Base-by-base conservation (phyloP, 768 basidiomycete genomes). In the Termitomyces sp. region DNA sequence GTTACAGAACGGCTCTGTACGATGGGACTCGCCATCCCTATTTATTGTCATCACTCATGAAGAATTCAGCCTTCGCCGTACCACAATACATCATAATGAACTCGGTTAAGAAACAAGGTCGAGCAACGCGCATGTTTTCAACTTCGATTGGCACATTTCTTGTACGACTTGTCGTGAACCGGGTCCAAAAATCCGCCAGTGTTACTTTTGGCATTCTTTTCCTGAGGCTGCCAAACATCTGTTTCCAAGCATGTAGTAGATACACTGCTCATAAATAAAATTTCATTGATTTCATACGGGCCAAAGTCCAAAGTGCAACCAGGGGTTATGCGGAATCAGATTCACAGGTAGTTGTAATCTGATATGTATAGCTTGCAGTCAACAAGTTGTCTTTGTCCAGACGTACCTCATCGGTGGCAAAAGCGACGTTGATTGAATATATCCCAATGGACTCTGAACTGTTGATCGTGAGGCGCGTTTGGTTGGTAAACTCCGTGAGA, bases 391-490 rank as follows among this genome's bases (percentile, higher is more conserved):
- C 67, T 25, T 68, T 68, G 59, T 85, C 83, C 21, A 71, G 61
- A 56, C 80, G 73, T 9, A 89, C 80, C 64, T 88, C 82, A 35
- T 80, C 76, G 2, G 86, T 82, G 14, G 72, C 47, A 60, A 84
- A 86, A 37, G 65, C 64, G 14, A 88, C 80, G 17, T 72, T 61
- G 40, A 83, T 70, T 3, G 63, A 70, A 60, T 82, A 85, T 21
- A 61, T 69, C 3, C 79, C 83, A 7, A 69, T 52, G 4, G 72
- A 66, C 12, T 72, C 59, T 8, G 57, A 64, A 37, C 73, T 72
- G 16, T 64, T 53, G 25, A 83, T 44, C 28, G 71, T 71, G n/a
- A 86, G 65, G 37, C 50, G 62, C 11, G 86, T 88, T 62, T 70
- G 65, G 63, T 88, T 84, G 2, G 78, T 65, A 54, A 80, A 79